Conservation (phyloP, 441 rosid genomes). For the Mallotus japonicus region DNA sequence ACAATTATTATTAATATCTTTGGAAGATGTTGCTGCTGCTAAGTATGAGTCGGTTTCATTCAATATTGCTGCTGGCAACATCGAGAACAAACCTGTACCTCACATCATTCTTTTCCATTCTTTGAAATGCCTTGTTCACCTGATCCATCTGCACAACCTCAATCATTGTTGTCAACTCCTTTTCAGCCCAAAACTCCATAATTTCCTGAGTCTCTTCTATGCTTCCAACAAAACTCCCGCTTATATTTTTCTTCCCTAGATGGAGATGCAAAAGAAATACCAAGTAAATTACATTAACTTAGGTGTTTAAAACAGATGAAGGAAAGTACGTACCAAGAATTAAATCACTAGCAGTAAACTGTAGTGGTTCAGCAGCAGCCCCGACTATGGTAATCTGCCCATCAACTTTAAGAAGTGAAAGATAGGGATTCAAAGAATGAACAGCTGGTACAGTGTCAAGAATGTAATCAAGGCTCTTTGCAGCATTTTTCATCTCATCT, state of each 20-base stretch:
- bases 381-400: constrained; percentile 45
- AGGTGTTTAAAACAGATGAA: background rate
- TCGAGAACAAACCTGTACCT: constrained; percentile 46
- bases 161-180: constrained; percentile 36
- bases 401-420: constrained; percentile 37
- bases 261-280: background rate
- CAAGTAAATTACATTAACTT: background rate
- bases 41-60: background rate
- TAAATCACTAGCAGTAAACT: constrained; percentile 27
- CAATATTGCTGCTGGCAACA: constrained; percentile 37
- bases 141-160: constrained; percentile 44
- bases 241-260: constrained; percentile 37
- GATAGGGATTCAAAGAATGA: constrained; percentile 36
- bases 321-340: constrained; percentile 27
- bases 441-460: constrained; percentile 45
- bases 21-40: background rate
- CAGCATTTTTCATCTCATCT: constrained; percentile 34
- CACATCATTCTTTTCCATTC: constrained; percentile 46
- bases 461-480: constrained; percentile 38
- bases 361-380: constrained; percentile 36
- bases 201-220: constrained; percentile 41
- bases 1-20: background rate
- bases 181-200: constrained; percentile 40
- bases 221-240: constrained; percentile 44
- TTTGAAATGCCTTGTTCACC: constrained; percentile 40